Conservation (phyloP, 176 grass and related monocot genomes). For the bread wheat (Triticum aestivum) region IWGSC_CS_RefSeq_v2.1 NC_057801.1:130220464-130220963, state of each 20-base stretch:
- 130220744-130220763: slow-evolving; percentile 32
- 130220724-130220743: slow-evolving; percentile 58
- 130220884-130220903: not conserved
- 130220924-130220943: not conserved
- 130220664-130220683: slow-evolving; percentile 4
- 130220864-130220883: slow-evolving; percentile 4
- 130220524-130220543: slow-evolving; percentile 22
- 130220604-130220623: slow-evolving; percentile 28
- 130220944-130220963: not conserved
- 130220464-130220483: not conserved
- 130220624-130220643: slow-evolving; percentile 36
- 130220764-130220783: slow-evolving; percentile 18
- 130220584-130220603: slow-evolving; percentile 24
- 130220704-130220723: slow-evolving; percentile 18
- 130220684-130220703: slow-evolving; percentile 29
- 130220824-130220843: not conserved
- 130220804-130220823: not conserved
- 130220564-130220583: slow-evolving; percentile 25
- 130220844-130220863: not conserved
- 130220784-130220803: not conserved
- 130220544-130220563: slow-evolving; percentile 36
- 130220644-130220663: slow-evolving; percentile 25
- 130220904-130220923: not conserved
- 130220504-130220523: slow-evolving; percentile 22
- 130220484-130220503: slow-evolving; percentile 3